Conservation (phyloP, 257 asterid genomes). For the Asclepias syriaca region DNA sequence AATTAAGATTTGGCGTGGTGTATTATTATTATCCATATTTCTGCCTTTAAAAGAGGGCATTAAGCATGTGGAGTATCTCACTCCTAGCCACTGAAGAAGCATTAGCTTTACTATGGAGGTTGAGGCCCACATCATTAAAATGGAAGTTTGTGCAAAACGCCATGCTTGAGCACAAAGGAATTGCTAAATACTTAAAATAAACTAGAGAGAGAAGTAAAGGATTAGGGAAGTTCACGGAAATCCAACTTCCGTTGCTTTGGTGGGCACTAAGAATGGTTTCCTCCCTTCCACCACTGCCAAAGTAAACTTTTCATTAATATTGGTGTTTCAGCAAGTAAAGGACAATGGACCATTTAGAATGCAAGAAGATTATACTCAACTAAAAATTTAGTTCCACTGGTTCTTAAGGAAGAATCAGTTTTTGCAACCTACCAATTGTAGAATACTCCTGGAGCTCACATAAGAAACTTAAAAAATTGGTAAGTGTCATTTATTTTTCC, state of each 20-base stretch:
- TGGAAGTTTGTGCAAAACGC: conserved; percentile 9
- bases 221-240: conserved; percentile 7
- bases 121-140: conserved; percentile 19
- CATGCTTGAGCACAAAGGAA: conserved; percentile 16
- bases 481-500: background rate
- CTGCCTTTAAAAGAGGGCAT: conserved; percentile 6
- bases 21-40: background rate
- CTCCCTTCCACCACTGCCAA: conserved; percentile 18
- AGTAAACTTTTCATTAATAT: conserved; percentile 8
- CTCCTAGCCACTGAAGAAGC: conserved; percentile 26
- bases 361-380: background rate
- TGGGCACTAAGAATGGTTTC: conserved; percentile 17
- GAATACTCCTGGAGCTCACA: conserved; percentile 1
- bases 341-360: background rate
- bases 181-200: conserved; percentile 3
- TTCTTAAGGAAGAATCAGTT: background rate
- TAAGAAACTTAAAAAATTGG: background rate
- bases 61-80: conserved; percentile 2
- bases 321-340: conserved; percentile 10
- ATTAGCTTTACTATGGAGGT: conserved; percentile 12
- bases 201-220: background rate
- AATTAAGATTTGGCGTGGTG: background rate
- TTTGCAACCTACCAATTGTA: background rate
- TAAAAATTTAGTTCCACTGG: background rate
- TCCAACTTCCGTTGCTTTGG: conserved; percentile 6